A percentile compares a stretch with the other conserved stretches of the same genome.
These are phyloP conservation scores for Penicillium sp. DNA, from an alignment of 2,329 filamentous ascomycete species.

Conservation along the genomic window DNA sequence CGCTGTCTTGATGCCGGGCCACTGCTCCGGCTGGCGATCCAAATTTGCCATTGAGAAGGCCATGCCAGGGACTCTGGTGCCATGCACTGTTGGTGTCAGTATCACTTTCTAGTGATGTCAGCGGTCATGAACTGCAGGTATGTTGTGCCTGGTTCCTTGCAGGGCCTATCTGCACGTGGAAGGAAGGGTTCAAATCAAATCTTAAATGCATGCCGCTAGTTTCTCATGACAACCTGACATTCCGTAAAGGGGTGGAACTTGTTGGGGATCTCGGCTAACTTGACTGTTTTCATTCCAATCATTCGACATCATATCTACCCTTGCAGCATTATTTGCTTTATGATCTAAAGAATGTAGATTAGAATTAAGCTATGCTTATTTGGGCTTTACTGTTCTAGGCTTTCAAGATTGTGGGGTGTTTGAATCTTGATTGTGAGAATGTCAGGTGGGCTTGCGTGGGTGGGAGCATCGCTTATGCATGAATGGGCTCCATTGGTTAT, in stretches of 20 bases:
- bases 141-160: constrained; percentile 12
- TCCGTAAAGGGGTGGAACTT: constrained; percentile 11
- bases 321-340: constrained; percentile 17
- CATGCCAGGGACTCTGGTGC: constrained; percentile 53
- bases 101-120: constrained; percentile 33
- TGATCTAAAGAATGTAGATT: constrained; percentile 15
- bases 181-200: constrained; percentile 5
- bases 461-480: neutral
- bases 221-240: constrained; percentile 15
- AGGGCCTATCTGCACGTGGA: constrained; percentile 16
- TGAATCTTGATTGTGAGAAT: neutral
- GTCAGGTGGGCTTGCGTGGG: neutral
- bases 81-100: constrained; percentile 53
- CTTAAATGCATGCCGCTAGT: constrained; percentile 13
- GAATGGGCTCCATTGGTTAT: neutral
- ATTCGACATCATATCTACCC: constrained; percentile 9
- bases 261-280: constrained; percentile 12
- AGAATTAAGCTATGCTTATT: neutral
- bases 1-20: constrained; percentile 54
- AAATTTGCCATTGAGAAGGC: constrained; percentile 55
- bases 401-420: neutral
- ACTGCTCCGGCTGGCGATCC: constrained; percentile 59
- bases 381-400: neutral
- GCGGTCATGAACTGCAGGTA: neutral
- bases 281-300: constrained; percentile 6